phyloP scores from a whole-genome alignment of 31 red algal genomes.

The Pterothamnion heteromorphum region DNA sequence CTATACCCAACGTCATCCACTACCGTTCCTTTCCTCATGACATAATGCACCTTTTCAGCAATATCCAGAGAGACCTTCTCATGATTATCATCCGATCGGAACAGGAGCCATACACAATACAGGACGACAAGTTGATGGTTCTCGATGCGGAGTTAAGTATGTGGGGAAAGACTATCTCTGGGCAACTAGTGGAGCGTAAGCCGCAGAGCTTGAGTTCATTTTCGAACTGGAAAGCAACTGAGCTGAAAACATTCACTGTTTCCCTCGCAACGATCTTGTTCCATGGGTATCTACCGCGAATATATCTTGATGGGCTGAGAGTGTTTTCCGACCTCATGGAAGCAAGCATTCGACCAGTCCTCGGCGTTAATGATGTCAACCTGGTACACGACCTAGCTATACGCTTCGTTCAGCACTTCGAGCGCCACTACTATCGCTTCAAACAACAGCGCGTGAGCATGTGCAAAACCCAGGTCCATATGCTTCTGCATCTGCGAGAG shows the following conservation, averaged over 20 bases:
- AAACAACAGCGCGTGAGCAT: neutral
- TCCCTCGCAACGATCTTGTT: neutral
- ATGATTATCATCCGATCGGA: no score
- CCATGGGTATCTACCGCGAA: no score
- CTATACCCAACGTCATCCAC: neutral
- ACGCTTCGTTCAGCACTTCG: neutral
- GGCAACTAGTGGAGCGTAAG: no score
- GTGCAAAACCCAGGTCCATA: slow-evolving; percentile 28
- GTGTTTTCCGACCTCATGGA: no score
- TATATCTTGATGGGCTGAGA: no score
- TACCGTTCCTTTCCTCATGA: neutral
- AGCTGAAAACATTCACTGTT: slow-evolving; percentile 36
- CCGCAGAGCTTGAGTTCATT: neutral
- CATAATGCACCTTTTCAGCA: neutral
- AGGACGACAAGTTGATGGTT: no score
- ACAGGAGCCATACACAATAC: no score
- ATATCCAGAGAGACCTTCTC: neutral
- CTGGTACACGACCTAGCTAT: neutral
- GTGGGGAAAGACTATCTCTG: no score
- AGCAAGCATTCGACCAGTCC: no score
- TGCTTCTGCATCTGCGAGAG: slow-evolving; percentile 3
- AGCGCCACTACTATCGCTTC: neutral
- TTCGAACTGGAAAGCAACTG: slow-evolving; percentile 28
- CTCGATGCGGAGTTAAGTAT: no score
- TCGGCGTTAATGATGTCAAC: no score